Evolutionary conservation across 805 yeast genomes (phyloP).

Genomic region (Sugiyamaella americana): DNA sequence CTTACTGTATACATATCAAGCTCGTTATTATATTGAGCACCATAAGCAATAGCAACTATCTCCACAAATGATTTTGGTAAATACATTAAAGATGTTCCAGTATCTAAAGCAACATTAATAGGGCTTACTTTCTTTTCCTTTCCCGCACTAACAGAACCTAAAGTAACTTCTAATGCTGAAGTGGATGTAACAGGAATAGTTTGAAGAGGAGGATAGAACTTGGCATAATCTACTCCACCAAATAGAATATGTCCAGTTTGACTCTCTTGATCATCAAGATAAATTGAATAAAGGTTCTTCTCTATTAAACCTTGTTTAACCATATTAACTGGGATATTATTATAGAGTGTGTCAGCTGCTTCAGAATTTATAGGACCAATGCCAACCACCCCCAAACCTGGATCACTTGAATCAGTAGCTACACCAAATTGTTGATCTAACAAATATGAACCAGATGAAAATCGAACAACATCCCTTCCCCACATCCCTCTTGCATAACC

Average conservation of each 20-base stretch:
- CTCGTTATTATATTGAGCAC: constrained; percentile 35
- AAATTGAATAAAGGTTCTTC: constrained; percentile 56
- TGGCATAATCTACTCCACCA: constrained; percentile 66
- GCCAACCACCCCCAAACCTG: constrained; percentile 21
- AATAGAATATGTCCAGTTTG: constrained; percentile 52
- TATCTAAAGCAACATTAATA: constrained; percentile 41
- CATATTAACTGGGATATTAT: constrained; percentile 57
- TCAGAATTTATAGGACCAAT: constrained; percentile 22
- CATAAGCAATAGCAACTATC: constrained; percentile 33
- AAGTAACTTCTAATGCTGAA: constrained; percentile 18
- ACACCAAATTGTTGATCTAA: constrained; percentile 51
- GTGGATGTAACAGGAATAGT: constrained; percentile 19
- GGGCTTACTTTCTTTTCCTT: constrained; percentile 11
- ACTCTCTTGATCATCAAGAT: constrained; percentile 39
- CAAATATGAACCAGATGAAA: constrained; percentile 47
- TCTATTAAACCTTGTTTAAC: constrained; percentile 51
- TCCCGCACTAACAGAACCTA: constrained; percentile 19
- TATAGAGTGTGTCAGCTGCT: constrained; percentile 34
- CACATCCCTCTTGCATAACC: constrained; percentile 48
- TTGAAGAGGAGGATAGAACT: constrained; percentile 26
- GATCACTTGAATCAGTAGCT: constrained; percentile 63
- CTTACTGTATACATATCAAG: constrained; percentile 39
- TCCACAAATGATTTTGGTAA: constrained; percentile 37
- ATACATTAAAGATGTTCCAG: constrained; percentile 50
- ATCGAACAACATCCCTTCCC: constrained; percentile 39